Evolutionary conservation across 2,329 filamentous ascomycete genomes (phyloP), one percentile per base, ranked within the genome.

Genomic region (Trichoderma arundinaceum): DNA sequence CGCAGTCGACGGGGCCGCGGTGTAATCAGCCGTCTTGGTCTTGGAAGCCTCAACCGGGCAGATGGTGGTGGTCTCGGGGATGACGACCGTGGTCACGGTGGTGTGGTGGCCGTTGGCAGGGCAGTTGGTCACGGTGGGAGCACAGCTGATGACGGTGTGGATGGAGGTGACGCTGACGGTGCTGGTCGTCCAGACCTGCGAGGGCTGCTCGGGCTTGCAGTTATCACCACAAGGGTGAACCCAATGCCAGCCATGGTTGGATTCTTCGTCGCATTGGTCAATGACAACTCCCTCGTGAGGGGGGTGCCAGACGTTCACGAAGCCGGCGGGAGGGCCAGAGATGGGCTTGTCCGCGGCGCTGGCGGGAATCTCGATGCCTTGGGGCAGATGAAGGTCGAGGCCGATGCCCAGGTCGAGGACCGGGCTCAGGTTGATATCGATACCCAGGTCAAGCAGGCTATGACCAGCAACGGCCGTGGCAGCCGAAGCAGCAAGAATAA

Each of bases 51-150:
- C 72, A 7, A 82, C 77, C 22, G 81, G 80, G 77, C 79, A 82
- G 71, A 83, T 74, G 66, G 80, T 81, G 67, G 79, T 80, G 67
- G 76, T 77, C 66, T 77, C 74, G 43, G 78, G 72, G 65, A 79
- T 72, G 67, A 73, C 81, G 62, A 76, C 74, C 54, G 79, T 81
- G 22, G 22, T 28, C 22, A 28, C 22, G 65, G 76, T 46, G 67
- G 75, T 74, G 64, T 73, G 77, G 69, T 68, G 70, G 71, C 68
- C 74, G 70, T 64, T 58, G 58, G 70, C 77, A n/a, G 79, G 78
- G 76, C 80, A 82, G 71, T 74, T 61, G 66, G 71, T 69, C 17
- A 77, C 75, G 48, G 73, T 70, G 49, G 76, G 71, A 17, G 73
- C 68, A 72, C 79, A 82, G 74, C 73, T 75, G 69, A 74, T 74